Evolutionary conservation across 306 rosid species (phyloP).

Genomic region (Casuarina cunninghamiana): DNA sequence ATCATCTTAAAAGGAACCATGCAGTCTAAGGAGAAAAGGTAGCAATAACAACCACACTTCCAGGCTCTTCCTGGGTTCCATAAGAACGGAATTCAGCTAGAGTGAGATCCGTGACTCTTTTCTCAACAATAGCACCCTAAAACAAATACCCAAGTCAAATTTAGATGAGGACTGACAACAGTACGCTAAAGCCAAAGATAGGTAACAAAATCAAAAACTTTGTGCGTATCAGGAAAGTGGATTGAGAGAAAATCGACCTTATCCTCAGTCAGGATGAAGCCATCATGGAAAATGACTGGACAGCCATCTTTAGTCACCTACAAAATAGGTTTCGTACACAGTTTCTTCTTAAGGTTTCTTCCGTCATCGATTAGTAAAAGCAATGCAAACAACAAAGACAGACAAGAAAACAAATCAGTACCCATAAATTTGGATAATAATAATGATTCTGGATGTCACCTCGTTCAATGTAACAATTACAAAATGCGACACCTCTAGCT

Average conservation of each 20-base stretch:
- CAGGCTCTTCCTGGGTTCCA: slow-evolving; percentile 61
- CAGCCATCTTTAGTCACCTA: slow-evolving; percentile 80
- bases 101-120: slow-evolving; percentile 54
- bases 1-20: not conserved
- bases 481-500: too few relatives aligned
- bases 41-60: slow-evolving; percentile 20
- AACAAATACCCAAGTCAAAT: slow-evolving; percentile 4
- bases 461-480: too few relatives aligned
- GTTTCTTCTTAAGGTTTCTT: slow-evolving; percentile 17
- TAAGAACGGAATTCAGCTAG: slow-evolving; percentile 61
- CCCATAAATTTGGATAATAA: not conserved
- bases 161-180: not conserved
- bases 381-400: not conserved
- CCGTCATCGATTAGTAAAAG: slow-evolving; percentile 16
- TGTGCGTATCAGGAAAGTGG: not conserved
- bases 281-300: slow-evolving; percentile 86
- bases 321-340: slow-evolving; percentile 35
- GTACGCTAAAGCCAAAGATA: not conserved
- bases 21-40: not conserved
- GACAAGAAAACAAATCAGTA: slow-evolving; percentile 20
- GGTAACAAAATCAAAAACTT: not conserved
- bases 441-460: not conserved
- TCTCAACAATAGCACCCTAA: slow-evolving; percentile 67
- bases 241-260: slow-evolving; percentile 42
- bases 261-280: slow-evolving; percentile 46